Percentiles rank a stretch among this genome's conserved stretches.
Evolutionary conservation across 169 alveolate species (phyloP).

Genomic region (Cryptosporidium sp.): DNA sequence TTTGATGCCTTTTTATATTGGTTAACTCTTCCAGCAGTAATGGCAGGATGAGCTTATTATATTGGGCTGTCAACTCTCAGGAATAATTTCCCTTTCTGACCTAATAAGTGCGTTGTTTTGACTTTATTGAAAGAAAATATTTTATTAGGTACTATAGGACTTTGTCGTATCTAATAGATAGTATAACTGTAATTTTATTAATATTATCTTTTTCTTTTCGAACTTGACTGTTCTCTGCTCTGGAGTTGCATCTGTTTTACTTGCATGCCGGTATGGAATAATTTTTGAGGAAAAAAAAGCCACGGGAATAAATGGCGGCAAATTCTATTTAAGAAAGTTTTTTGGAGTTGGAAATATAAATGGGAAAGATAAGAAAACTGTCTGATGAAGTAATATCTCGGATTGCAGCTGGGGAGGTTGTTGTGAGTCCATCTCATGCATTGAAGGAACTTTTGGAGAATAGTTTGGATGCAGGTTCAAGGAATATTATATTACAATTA

Average conservation of each 20-base stretch:
- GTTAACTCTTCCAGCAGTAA: not conserved
- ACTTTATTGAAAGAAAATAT: not conserved
- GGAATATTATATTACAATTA: conserved; percentile 86
- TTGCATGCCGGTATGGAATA: not conserved
- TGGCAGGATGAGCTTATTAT: not conserved
- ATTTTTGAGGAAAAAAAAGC: not conserved
- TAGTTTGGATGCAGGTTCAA: conserved; percentile 96
- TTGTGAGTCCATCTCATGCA: conserved; percentile 95
- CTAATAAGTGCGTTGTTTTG: not conserved
- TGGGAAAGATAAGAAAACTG: conserved; percentile 83
- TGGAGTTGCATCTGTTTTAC: not conserved
- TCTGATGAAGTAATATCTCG: conserved; percentile 89
- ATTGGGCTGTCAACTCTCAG: not conserved
- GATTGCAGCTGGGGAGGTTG: conserved; percentile 99
- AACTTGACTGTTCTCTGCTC: not conserved
- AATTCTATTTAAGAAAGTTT: not conserved
- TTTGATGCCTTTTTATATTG: not conserved
- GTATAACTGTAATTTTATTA: not conserved
- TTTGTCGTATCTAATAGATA: not conserved
- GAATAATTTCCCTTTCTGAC: not conserved
- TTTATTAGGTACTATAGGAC: conserved; percentile 1
- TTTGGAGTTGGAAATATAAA: not conserved
- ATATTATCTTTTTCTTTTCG: not conserved
- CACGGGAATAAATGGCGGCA: not conserved
- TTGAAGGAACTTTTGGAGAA: conserved; percentile 97